These are phyloP conservation scores for Trichosanthes cucumerina DNA, from an alignment of 306 rosid species.

Conservation along the genomic window DNA sequence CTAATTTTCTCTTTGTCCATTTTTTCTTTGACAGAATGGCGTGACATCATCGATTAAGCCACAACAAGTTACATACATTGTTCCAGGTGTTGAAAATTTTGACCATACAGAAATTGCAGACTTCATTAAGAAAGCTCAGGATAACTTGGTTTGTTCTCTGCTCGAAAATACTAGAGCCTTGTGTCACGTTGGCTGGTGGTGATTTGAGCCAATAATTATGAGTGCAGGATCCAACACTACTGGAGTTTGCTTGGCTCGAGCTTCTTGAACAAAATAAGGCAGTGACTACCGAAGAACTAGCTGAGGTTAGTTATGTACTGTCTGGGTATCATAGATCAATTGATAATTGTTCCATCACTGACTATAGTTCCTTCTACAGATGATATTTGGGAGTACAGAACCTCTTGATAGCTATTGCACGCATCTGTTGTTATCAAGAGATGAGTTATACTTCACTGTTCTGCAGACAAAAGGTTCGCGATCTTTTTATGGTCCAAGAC, in stretches of 20 bases:
- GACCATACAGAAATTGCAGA: slow-evolving; percentile 50
- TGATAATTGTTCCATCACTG: slow-evolving; percentile 18
- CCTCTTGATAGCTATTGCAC: slow-evolving; percentile 92
- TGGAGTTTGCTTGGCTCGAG: slow-evolving; percentile 96
- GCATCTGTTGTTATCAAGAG: slow-evolving; percentile 76
- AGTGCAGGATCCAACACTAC: slow-evolving; percentile 69
- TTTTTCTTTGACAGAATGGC: slow-evolving; percentile 55
- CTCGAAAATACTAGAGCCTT: slow-evolving; percentile 4
- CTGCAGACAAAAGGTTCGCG: slow-evolving; percentile 66
- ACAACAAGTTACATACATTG: slow-evolving; percentile 82
- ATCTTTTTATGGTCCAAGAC: slow-evolving; percentile 73
- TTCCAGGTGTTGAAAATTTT: slow-evolving; percentile 80
- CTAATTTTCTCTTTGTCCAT: slow-evolving; percentile 21
- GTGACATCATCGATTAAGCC: slow-evolving; percentile 71
- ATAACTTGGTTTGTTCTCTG: slow-evolving; percentile 57
- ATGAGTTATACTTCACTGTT: slow-evolving; percentile 76
- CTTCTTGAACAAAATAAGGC: slow-evolving; percentile 75
- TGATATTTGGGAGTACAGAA: slow-evolving; percentile 70
- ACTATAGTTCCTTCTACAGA: slow-evolving; percentile 45
- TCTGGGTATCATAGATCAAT: slow-evolving; percentile 12
- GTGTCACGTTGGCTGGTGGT: neutral
- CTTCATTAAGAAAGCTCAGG: slow-evolving; percentile 56
- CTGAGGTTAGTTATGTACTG: slow-evolving; percentile 64
- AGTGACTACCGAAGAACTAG: slow-evolving; percentile 71
- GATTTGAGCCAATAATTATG: slow-evolving; percentile 14